A percentile compares a stretch with the other conserved stretches of the same genome.
These are phyloP conservation scores for Boletus huronensis DNA, from an alignment of 768 basidiomycete genomes.

Conservation along the genomic window DNA sequence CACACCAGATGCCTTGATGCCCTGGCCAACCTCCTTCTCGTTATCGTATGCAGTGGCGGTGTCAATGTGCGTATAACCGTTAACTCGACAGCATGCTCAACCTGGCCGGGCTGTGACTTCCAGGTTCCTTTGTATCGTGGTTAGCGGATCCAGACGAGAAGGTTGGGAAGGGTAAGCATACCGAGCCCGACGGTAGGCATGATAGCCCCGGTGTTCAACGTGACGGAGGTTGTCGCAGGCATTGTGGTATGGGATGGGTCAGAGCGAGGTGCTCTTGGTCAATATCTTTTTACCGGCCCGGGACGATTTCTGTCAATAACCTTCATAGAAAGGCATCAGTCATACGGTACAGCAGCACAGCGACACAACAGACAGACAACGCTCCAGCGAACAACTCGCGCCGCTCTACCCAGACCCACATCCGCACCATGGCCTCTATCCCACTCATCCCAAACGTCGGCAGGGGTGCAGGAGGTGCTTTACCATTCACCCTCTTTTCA, in stretches of 20 bases:
- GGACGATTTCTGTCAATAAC: too few relatives aligned
- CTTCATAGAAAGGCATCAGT: not conserved
- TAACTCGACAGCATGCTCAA: not conserved
- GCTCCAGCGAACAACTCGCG: not conserved
- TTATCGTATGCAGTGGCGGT: not conserved
- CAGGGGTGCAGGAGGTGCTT: not conserved
- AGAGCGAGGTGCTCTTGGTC: not conserved
- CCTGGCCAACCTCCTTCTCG: not conserved
- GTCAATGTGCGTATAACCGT: not conserved
- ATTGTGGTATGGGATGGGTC: conserved; percentile 15
- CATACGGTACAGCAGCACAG: not conserved
- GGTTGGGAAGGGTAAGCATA: conserved; percentile 8
- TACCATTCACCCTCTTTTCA: not conserved
- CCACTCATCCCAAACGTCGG: conserved; percentile 32
- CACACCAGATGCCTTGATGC: not conserved
- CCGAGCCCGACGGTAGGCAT: conserved; percentile 55
- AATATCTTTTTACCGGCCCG: too few relatives aligned
- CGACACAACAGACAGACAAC: conserved; percentile 2
- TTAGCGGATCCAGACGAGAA: not conserved
- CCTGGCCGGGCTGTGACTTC: conserved; percentile 54
- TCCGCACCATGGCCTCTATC: conserved; percentile 37
- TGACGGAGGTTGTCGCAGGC: conserved; percentile 48
- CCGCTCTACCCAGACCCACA: conserved; percentile 46
- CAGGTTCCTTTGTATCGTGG: conserved; percentile 52
- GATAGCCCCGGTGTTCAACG: conserved; percentile 70